A percentile compares a stretch with the other conserved stretches of the same genome.
phyloP scores from a whole-genome alignment of 331 rosid genomes.

The Erythrophleum ivorense region DNA sequence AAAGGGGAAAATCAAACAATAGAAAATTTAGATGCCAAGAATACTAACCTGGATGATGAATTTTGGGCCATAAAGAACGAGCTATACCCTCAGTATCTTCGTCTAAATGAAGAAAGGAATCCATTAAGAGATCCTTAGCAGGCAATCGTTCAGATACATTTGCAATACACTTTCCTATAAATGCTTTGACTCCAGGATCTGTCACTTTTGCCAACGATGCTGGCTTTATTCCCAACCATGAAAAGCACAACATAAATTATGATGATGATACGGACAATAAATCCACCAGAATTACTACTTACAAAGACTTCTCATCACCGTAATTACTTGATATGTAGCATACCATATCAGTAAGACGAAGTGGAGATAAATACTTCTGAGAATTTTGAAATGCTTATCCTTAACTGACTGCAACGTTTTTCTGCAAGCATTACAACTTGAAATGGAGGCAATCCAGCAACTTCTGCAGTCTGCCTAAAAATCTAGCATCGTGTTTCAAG shows the following conservation, averaged over 20 bases:
- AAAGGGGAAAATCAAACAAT: slow-evolving; percentile 23
- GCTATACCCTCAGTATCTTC: slow-evolving; percentile 54
- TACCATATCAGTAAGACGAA: slow-evolving; percentile 22
- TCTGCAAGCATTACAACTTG: not conserved
- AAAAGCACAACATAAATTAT: slow-evolving; percentile 31
- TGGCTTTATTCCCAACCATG: slow-evolving; percentile 82
- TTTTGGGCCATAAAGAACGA: slow-evolving; percentile 46
- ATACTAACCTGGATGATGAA: slow-evolving; percentile 51
- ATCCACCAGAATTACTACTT: slow-evolving; percentile 23
- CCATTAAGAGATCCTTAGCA: slow-evolving; percentile 84
- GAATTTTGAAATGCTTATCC: slow-evolving; percentile 7
- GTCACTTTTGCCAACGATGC: slow-evolving; percentile 87
- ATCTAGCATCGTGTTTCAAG: not conserved
- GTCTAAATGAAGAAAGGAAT: slow-evolving; percentile 79
- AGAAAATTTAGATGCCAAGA: slow-evolving; percentile 30
- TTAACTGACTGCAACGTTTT: not conserved
- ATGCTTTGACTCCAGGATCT: slow-evolving; percentile 66
- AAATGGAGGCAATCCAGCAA: slow-evolving; percentile 23
- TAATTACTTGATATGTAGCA: slow-evolving; percentile 31
- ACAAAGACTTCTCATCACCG: slow-evolving; percentile 19
- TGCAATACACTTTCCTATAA: slow-evolving; percentile 85
- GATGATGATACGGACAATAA: slow-evolving; percentile 5
- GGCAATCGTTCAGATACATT: slow-evolving; percentile 75
- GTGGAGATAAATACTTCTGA: not conserved
- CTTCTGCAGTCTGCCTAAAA: slow-evolving; percentile 13